Conservation (phyloP, 768 basidiomycete genomes). For the Podaxis pistillaris region DNA sequence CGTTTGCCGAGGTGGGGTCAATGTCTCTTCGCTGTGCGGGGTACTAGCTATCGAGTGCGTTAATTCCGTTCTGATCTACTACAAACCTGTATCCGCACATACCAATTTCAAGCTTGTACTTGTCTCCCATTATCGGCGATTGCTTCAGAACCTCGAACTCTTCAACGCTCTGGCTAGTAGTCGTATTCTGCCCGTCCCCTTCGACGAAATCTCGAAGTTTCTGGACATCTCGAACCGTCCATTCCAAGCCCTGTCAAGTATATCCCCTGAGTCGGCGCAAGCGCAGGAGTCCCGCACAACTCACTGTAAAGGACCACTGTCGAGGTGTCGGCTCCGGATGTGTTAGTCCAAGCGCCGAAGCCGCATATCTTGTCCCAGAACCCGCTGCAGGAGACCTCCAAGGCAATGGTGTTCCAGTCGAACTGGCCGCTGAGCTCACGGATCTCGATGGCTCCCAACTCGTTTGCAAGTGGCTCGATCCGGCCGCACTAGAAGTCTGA, state of each 20-base stretch:
- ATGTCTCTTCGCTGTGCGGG: constrained; percentile 22
- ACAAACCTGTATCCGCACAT: constrained; percentile 16
- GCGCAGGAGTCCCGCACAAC: constrained; percentile 16
- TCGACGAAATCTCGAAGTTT: constrained; percentile 61
- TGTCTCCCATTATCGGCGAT: constrained; percentile 67
- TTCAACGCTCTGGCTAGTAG: constrained; percentile 22
- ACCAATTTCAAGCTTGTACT: constrained; percentile 74
- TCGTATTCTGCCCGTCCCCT: constrained; percentile 30
- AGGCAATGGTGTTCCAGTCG: constrained; percentile 21
- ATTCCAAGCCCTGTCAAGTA: constrained; percentile 63
- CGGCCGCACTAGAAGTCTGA: constrained; percentile 21
- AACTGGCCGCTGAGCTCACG: constrained; percentile 23
- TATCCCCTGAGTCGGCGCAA: background rate
- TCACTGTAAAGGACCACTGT: constrained; percentile 66
- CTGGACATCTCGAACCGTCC: constrained; percentile 58
- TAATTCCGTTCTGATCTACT: constrained; percentile 9
- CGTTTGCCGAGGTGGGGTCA: constrained; percentile 29
- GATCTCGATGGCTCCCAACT: constrained; percentile 31
- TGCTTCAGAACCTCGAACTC: constrained; percentile 64
- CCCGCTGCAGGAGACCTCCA: constrained; percentile 16
- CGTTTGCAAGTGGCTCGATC: constrained; percentile 22
- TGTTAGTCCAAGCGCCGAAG: constrained; percentile 25
- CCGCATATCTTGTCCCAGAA: constrained; percentile 19
- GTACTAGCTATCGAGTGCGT: constrained; percentile 21
- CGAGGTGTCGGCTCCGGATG: constrained; percentile 49